Percentiles rank a stretch among this genome's conserved stretches.
These are phyloP conservation scores for Volvariella surrecta DNA, from an alignment of 1,284 basidiomycete species.

Conservation along the genomic window DNA sequence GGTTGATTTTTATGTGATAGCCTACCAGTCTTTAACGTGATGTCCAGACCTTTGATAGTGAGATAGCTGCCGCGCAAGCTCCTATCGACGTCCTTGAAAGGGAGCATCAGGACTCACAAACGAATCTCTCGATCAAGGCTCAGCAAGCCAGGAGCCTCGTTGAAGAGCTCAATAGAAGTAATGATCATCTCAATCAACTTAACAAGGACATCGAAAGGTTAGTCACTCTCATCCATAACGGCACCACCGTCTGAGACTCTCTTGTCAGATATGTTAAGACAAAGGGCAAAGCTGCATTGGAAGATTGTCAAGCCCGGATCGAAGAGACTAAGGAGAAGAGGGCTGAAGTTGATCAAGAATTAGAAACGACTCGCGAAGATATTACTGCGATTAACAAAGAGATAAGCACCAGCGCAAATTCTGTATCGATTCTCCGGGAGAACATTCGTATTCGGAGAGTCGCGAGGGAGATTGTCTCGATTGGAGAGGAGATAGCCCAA, in stretches of 20 bases:
- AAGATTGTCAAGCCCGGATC: conserved; percentile 55
- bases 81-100: conserved; percentile 65
- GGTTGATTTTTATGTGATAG: not conserved
- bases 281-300: conserved; percentile 54
- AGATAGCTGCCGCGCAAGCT: conserved; percentile 52
- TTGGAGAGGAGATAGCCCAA: conserved; percentile 66
- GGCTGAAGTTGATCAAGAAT: conserved; percentile 40
- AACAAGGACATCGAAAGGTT: conserved; percentile 62
- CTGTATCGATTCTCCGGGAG: conserved; percentile 71
- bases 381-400: conserved; percentile 58
- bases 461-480: conserved; percentile 54
- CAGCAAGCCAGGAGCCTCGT: conserved; percentile 41
- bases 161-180: conserved; percentile 60
- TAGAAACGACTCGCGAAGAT: conserved; percentile 46
- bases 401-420: conserved; percentile 65
- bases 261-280: conserved; percentile 62
- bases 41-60: conserved; percentile 55
- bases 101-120: conserved; percentile 47
- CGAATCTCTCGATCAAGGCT: conserved; percentile 43
- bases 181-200: conserved; percentile 53
- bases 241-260: conserved; percentile 2
- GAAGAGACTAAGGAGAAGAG: conserved; percentile 55
- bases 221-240: conserved; percentile 11
- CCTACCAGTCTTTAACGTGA: conserved; percentile 1
- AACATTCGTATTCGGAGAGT: conserved; percentile 80